These are phyloP conservation scores for Echites panduratus DNA, from an alignment of 257 asterid species.

Conservation along the genomic window DNA sequence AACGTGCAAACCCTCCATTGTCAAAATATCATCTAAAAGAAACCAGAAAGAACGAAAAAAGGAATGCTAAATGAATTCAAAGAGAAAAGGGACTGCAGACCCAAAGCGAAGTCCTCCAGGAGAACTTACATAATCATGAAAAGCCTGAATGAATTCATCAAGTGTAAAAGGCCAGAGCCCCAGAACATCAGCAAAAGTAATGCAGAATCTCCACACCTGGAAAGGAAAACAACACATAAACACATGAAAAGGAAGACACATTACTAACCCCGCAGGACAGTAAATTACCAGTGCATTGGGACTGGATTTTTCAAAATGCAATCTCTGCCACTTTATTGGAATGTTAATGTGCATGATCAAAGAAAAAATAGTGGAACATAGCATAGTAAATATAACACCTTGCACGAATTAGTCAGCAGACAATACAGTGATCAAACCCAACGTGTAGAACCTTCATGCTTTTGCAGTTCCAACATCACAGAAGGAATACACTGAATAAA, in stretches of 20 bases:
- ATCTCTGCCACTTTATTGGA: neutral
- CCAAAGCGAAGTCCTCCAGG: conserved; percentile 17
- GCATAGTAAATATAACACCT: neutral
- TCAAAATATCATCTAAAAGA: neutral
- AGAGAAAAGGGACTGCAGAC: neutral
- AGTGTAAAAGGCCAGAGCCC: conserved; percentile 98
- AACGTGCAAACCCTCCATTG: neutral
- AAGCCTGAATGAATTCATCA: conserved; percentile 89
- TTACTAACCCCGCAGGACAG: neutral
- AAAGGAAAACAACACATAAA: conserved; percentile 22
- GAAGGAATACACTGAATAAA: too few relatives aligned
- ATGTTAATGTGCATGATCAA: neutral
- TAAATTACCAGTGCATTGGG: neutral
- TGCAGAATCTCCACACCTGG: conserved; percentile 95
- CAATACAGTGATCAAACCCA: neutral
- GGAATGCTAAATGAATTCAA: neutral
- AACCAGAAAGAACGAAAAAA: neutral
- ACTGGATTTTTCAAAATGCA: neutral
- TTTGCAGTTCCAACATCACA: neutral
- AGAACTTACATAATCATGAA: conserved; percentile 85
- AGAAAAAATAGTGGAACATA: neutral
- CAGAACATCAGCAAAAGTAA: conserved; percentile 91
- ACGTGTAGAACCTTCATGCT: neutral
- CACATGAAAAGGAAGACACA: neutral
- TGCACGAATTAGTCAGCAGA: neutral